phyloP scores from a whole-genome alignment of 352 stramenopile species.

The Phytophthora rubi region DNA sequence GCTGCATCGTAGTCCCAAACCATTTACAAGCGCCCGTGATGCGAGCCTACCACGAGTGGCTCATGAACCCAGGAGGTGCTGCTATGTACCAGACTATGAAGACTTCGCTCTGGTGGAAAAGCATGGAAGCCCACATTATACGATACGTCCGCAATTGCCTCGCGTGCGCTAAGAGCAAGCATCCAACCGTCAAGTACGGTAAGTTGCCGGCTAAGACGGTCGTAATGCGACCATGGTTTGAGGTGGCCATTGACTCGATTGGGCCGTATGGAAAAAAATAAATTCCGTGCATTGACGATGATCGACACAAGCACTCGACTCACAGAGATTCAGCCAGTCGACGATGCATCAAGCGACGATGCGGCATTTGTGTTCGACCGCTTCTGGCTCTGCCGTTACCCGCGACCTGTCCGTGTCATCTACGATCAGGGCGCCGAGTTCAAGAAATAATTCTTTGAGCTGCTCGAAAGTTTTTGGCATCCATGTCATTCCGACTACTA shows the following conservation, averaged over 20 bases:
- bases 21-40: constrained; percentile 3
- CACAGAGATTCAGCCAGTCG: constrained; percentile 1
- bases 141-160: constrained; percentile 7
- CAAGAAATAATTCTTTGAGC: constrained; percentile 17
- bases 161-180: constrained; percentile 1
- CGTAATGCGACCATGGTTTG: constrained; percentile 2
- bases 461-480: constrained; percentile 9
- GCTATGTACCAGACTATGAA: constrained; percentile 13
- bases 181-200: constrained; percentile 11
- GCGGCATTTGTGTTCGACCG: constrained; percentile 7
- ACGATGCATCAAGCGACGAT: constrained; percentile 7
- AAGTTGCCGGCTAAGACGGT: constrained; percentile 10
- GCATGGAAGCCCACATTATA: neutral
- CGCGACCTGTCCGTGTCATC: neutral
- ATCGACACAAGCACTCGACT: constrained; percentile 11
- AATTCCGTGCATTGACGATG: constrained; percentile 6
- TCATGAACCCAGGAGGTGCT: neutral
- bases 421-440: constrained; percentile 4
- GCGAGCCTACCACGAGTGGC: constrained; percentile 8
- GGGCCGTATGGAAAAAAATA: constrained; percentile 4
- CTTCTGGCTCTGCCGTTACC: constrained; percentile 3
- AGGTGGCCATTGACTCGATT: constrained; percentile 7
- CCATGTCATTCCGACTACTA: neutral
- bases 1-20: neutral
- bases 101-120: constrained; percentile 1